Evolutionary conservation across 306 rosid species (phyloP), one percentile per base, ranked within the genome.

Genomic region (Quercus rubra): DNA sequence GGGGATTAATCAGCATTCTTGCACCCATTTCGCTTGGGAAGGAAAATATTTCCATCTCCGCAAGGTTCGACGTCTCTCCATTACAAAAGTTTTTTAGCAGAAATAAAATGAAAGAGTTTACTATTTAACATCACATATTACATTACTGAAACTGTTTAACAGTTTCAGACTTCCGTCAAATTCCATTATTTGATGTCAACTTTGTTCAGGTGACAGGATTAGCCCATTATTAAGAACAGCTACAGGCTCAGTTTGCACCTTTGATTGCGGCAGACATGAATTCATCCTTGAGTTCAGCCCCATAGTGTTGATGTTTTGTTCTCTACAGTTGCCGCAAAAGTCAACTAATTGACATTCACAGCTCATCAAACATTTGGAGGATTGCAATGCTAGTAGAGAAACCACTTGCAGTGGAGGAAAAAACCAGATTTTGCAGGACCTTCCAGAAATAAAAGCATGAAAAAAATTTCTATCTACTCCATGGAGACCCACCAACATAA

Each of bases 391-490:
- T 17, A 17, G 49, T 66, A 30, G 10, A 64, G 18, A 64, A 66
- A 18, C 71, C 71, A 18, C 23, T 66, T 66, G 71, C 51, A 33
- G 21, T 19, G 72, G 52, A 33, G 28, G 38, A 28, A 19, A 63
- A 49, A 61, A 63, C 72, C 51, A 35, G 27, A 67, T 17, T 3
- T n/a, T 35, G 52, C 27, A 33, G 20, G 71, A 67, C 46, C 27
- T 33, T n/a, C 25, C 52, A 67, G 58, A 57, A 27, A 41, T 27
- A 38, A 4, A 41, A 15, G 80, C 69, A 59, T 9, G 20, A 5
- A 69, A 74, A 70, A 31, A 59, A 41, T 7, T 69, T 69, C 77
- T 81, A 84, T 41, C 19, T 54, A 78, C 57, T 78, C 87, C 89
- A 77, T 1, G 78, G 59, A 66, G 84, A 82, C 9, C 81, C 78